Evolutionary conservation across 2,329 filamentous ascomycete species (phyloP).

Genomic region (Aspergillus oerlinghausenensis): DNA sequence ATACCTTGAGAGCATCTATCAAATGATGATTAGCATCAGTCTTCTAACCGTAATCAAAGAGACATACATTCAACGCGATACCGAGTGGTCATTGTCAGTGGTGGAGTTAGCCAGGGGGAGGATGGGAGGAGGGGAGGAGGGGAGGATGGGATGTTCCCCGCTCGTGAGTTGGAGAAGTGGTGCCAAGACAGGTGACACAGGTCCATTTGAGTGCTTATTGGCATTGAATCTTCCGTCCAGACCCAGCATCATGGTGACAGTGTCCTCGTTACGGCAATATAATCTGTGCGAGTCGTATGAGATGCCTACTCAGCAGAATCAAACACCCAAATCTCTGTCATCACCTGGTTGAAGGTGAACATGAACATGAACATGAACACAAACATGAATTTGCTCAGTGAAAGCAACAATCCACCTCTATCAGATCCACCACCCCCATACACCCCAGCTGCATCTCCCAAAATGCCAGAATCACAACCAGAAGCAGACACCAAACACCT

Average conservation of each 20-base stretch:
- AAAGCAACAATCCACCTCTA: background rate
- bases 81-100: constrained; percentile 41
- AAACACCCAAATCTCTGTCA: background rate
- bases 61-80: constrained; percentile 66
- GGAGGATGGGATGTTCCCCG: background rate
- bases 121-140: too few relatives aligned
- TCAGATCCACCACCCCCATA: background rate
- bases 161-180: background rate
- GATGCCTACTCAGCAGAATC: background rate
- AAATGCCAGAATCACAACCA: background rate
- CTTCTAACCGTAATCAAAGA: background rate
- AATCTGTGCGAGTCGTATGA: background rate
- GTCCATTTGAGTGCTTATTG: background rate
- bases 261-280: background rate
- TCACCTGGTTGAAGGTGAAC: too few relatives aligned
- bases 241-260: background rate
- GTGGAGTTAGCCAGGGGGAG: background rate
- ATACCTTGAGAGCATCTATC: constrained; percentile 61
- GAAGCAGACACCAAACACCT: constrained; percentile 10
- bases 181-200: background rate
- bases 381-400: background rate
- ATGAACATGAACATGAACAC: background rate
- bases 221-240: background rate
- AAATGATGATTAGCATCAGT: background rate
- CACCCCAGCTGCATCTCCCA: background rate